Evolutionary conservation across 2,329 filamentous ascomycete species (phyloP).

Genomic region (Cadophora gregata): DNA sequence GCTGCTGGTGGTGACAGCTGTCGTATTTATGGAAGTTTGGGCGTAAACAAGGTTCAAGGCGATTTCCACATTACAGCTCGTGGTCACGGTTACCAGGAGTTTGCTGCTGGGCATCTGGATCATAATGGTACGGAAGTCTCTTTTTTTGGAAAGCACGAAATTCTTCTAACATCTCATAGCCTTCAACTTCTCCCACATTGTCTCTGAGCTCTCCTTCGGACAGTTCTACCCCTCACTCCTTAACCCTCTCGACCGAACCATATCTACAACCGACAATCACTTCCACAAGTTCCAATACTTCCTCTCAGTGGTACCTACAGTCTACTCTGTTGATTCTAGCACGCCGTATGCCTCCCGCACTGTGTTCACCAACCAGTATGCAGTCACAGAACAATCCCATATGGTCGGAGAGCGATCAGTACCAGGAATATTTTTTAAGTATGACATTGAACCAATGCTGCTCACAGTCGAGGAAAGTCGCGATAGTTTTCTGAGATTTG

Average conservation of each 20-base stretch:
- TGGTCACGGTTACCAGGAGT: conserved; percentile 91
- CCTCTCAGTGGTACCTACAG: conserved; percentile 90
- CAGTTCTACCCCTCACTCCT: conserved; percentile 93
- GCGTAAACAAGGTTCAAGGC: conserved; percentile 95
- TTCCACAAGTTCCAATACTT: conserved; percentile 99
- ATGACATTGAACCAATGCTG: conserved; percentile 95
- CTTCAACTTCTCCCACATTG: conserved; percentile 98
- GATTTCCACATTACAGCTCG: conserved; percentile 97
- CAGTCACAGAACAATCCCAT: conserved; percentile 87
- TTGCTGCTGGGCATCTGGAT: conserved; percentile 75
- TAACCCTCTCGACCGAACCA: conserved; percentile 93
- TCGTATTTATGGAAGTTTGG: conserved; percentile 85
- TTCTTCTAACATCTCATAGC: conserved; percentile 54
- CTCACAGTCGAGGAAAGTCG: conserved; percentile 84
- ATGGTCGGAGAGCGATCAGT: conserved; percentile 72
- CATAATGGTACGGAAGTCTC: conserved; percentile 68
- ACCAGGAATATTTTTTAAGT: conserved; percentile 97
- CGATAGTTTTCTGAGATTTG: conserved; percentile 73
- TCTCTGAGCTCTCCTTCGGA: conserved; percentile 95
- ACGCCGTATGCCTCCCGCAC: conserved; percentile 53
- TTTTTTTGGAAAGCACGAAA: background rate
- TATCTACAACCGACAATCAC: conserved; percentile 74
- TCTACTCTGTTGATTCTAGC: conserved; percentile 73
- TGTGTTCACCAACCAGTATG: conserved; percentile 96
- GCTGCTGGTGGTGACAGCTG: conserved; percentile 69